Evolutionary conservation across 1,139 yeast genomes (phyloP).

Genomic region (Nakaseomyces sp.): DNA sequence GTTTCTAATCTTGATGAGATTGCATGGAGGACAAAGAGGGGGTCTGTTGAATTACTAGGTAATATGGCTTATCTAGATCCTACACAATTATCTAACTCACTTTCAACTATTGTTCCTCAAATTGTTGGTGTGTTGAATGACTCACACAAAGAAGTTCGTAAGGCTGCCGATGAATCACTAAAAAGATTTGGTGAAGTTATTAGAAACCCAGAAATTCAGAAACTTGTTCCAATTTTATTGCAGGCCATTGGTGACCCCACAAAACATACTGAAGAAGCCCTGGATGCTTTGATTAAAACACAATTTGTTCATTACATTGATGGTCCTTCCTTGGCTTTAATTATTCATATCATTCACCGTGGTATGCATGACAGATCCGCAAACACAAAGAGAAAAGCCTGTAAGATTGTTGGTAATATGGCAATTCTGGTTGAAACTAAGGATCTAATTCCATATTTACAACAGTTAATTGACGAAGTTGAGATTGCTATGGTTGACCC

Average conservation of each 20-base stretch:
- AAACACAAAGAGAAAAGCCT: conserved; percentile 81
- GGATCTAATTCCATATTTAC: conserved; percentile 78
- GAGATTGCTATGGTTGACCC: conserved; percentile 98
- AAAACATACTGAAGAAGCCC: conserved; percentile 74
- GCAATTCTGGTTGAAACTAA: conserved; percentile 85
- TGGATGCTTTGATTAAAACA: conserved; percentile 78
- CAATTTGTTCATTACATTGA: conserved; percentile 96
- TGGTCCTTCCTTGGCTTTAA: conserved; percentile 93
- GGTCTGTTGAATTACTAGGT: conserved; percentile 91
- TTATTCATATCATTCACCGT: conserved; percentile 87
- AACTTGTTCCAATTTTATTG: conserved; percentile 77
- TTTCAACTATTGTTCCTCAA: conserved; percentile 87
- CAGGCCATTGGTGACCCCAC: conserved; percentile 96
- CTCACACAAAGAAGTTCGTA: conserved; percentile 91
- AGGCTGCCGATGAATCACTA: conserved; percentile 84
- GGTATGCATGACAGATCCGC: conserved; percentile 95
- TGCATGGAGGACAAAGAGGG: conserved; percentile 95
- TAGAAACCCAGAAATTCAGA: conserved; percentile 92
- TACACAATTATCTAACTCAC: conserved; percentile 78
- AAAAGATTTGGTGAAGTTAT: conserved; percentile 94
- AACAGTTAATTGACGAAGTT: conserved; percentile 66
- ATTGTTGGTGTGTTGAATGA: conserved; percentile 92
- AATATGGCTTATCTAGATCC: conserved; percentile 98
- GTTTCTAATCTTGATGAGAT: conserved; percentile 77
- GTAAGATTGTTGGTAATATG: conserved; percentile 98